These are phyloP conservation scores for Cruciata laevipes DNA, from an alignment of 257 asterid species.

Conservation along the genomic window DNA sequence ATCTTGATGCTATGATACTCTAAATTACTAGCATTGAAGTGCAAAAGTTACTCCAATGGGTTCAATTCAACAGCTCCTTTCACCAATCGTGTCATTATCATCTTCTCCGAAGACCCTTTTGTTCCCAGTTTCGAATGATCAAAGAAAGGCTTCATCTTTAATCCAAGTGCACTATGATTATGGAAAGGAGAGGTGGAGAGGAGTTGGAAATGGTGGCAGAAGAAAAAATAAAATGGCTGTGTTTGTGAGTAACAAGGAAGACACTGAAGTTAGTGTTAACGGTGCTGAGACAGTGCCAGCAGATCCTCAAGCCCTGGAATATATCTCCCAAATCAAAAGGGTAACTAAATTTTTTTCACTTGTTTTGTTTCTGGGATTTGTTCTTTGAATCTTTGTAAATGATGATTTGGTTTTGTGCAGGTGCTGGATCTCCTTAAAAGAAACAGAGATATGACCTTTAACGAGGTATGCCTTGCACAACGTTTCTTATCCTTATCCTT, in stretches of 20 bases:
- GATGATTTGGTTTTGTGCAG: constrained; percentile 23
- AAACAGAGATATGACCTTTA: constrained; percentile 85
- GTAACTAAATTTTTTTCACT: constrained; percentile 25
- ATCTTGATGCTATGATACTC: not conserved
- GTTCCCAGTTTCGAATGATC: not conserved
- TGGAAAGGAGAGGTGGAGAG: not conserved
- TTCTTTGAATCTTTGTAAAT: not conserved
- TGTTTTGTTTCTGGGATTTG: not conserved
- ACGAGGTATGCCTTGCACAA: constrained; percentile 43
- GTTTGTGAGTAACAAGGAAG: constrained; percentile 37
- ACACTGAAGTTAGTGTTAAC: constrained; percentile 21
- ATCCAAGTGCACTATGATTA: not conserved
- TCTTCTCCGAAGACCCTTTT: constrained; percentile 8
- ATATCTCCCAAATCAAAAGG: constrained; percentile 61
- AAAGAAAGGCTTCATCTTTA: constrained; percentile 6
- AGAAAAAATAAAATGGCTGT: constrained; percentile 25
- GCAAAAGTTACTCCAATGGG: not conserved
- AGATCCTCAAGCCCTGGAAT: constrained; percentile 57
- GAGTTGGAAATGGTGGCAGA: constrained; percentile 11
- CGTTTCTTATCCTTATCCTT: not conserved
- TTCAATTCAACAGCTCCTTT: constrained; percentile 12
- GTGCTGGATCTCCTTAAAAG: constrained; percentile 73
- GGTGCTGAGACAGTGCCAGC: constrained; percentile 25
- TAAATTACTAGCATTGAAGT: constrained; percentile 1
- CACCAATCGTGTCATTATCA: constrained; percentile 14